Evolutionary conservation across 108 stramenopile genomes (phyloP).

Genomic region (Mayamaea pseudoterrestris): DNA sequence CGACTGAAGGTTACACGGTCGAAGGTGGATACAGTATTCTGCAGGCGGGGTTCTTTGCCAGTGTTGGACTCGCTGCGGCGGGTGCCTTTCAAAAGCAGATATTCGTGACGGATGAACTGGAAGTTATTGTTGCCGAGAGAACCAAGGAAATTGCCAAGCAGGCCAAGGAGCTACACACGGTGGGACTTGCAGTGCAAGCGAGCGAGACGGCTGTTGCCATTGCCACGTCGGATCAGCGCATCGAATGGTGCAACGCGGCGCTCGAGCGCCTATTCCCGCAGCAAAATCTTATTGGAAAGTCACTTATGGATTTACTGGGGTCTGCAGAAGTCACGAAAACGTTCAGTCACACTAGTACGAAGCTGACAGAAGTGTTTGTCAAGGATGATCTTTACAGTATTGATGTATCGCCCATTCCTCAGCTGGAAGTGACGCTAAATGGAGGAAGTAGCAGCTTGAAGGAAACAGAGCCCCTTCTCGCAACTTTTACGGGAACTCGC

Average conservation of each 20-base stretch:
- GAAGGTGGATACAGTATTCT: constrained; percentile 1
- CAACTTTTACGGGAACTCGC: no score
- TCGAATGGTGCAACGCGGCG: constrained; percentile 8
- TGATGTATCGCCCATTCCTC: background rate
- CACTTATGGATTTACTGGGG: background rate
- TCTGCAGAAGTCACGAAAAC: background rate
- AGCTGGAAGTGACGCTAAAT: background rate
- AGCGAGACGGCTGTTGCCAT: constrained; percentile 13
- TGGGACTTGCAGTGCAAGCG: constrained; percentile 8
- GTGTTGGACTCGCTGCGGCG: constrained; percentile 4
- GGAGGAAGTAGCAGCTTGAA: constrained; percentile 1
- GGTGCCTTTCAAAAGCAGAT: constrained; percentile 12
- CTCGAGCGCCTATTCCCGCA: no score
- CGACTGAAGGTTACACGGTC: background rate
- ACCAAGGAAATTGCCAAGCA: constrained; percentile 6
- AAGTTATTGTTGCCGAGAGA: constrained; percentile 3
- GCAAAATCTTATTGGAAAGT: constrained; percentile 1
- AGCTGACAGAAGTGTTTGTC: background rate
- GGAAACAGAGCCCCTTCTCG: background rate
- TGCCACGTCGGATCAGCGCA: background rate
- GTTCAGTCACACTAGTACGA: background rate
- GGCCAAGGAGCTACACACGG: constrained; percentile 4
- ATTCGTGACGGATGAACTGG: constrained; percentile 6
- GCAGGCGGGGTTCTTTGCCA: constrained; percentile 7
- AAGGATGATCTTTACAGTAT: background rate